These are phyloP conservation scores for Quercus ilex DNA, from an alignment of 306 rosid genomes.

Conservation along the genomic window DNA sequence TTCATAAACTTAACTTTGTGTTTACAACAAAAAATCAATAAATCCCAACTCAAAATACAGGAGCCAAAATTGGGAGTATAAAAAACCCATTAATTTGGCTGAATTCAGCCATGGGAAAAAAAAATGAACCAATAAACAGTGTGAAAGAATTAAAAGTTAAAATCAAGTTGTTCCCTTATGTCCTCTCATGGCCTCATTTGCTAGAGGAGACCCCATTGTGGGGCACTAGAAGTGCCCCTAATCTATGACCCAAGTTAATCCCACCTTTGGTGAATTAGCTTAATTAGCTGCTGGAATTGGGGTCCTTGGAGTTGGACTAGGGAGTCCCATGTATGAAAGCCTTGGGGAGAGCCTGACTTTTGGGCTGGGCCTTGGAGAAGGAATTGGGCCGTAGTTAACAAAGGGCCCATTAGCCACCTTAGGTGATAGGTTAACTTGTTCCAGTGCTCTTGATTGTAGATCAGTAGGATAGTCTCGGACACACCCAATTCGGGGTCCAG, in stretches of 20 bases:
- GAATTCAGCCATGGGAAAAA: neutral
- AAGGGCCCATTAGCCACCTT: conserved; percentile 32
- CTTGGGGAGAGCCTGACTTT: conserved; percentile 75
- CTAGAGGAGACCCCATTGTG: neutral
- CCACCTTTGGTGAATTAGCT: neutral
- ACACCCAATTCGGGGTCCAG: conserved; percentile 89
- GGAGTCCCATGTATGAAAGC: conserved; percentile 64
- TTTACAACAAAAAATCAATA: conserved; percentile 15
- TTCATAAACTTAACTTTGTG: neutral
- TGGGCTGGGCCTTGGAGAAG: conserved; percentile 96
- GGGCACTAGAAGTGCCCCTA: neutral
- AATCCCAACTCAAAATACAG: conserved; percentile 11
- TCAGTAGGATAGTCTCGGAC: conserved; percentile 84
- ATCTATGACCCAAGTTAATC: neutral
- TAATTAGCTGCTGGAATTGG: conserved; percentile 34
- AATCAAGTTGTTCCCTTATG: conserved; percentile 11
- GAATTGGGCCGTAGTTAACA: conserved; percentile 65
- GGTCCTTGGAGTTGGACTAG: conserved; percentile 86
- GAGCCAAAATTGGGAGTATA: conserved; percentile 4
- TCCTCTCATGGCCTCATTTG: neutral
- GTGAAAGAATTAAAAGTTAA: neutral
- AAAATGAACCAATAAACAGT: conserved; percentile 18
- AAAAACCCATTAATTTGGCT: neutral
- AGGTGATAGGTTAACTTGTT: conserved; percentile 78
- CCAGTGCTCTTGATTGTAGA: conserved; percentile 71